Evolutionary conservation across 179 eudicot species (phyloP).

Genomic region (Pouteria campechiana): DNA sequence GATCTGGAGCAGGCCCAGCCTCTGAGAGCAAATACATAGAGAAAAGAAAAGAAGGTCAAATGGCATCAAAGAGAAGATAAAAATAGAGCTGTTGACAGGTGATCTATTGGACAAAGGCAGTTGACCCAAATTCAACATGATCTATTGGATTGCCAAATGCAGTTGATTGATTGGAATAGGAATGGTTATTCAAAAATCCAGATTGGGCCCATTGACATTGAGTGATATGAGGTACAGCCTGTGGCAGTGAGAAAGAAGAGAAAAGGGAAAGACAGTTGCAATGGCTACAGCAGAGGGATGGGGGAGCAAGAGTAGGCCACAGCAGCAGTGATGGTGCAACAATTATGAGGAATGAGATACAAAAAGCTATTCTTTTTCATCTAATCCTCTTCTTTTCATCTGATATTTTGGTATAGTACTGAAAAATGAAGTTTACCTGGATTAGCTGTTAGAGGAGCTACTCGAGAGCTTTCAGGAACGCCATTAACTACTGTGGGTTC

Average conservation of each 20-base stretch:
- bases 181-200: too few species aligned
- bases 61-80: neutral
- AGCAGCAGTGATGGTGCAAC: too few species aligned
- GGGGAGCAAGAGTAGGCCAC: too few species aligned
- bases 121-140: too few species aligned
- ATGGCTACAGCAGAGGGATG: too few species aligned
- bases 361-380: neutral
- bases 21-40: slow-evolving; percentile 23
- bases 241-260: too few species aligned
- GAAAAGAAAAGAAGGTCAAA: neutral
- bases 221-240: too few species aligned
- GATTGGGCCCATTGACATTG: too few species aligned
- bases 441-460: slow-evolving; percentile 14
- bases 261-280: too few species aligned
- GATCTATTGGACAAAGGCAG: neutral
- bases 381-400: too few species aligned
- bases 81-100: neutral
- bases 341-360: neutral
- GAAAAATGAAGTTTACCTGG: slow-evolving; percentile 21
- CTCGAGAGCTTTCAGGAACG: slow-evolving; percentile 15
- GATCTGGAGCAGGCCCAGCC: slow-evolving; percentile 22
- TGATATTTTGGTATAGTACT: neutral
- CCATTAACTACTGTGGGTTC: slow-evolving; percentile 10
- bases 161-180: too few species aligned
- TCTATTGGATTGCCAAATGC: too few species aligned